A percentile compares a stretch with the other conserved stretches of the same genome.
These are phyloP conservation scores for Rhizopogon roseolus DNA, from an alignment of 768 basidiomycete genomes.

Conservation along the genomic window DNA sequence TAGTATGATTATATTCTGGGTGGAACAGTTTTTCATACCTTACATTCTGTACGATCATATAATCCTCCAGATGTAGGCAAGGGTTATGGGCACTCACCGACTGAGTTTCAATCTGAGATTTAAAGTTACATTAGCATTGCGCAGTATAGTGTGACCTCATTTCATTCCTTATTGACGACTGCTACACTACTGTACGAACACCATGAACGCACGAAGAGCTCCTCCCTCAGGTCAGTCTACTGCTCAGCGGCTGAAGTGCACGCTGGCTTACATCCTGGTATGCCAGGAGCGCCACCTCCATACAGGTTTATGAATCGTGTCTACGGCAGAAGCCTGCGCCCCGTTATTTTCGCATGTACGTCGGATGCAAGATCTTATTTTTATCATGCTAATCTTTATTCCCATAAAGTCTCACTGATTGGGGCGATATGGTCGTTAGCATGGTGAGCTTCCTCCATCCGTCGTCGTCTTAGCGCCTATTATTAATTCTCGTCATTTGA, in stretches of 20 bases:
- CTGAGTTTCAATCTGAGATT: no score
- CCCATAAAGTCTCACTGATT: conserved; percentile 32
- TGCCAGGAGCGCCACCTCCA: conserved; percentile 44
- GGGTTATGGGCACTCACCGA: no score
- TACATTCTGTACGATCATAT: no score
- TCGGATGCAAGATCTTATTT: conserved; percentile 17
- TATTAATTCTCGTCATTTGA: background rate
- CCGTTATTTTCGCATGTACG: conserved; percentile 45
- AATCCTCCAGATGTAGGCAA: no score
- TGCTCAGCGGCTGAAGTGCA: background rate
- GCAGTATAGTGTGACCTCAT: no score
- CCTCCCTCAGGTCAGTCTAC: conserved; percentile 11
- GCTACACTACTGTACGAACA: background rate
- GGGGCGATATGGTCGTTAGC: conserved; percentile 57
- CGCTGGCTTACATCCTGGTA: background rate
- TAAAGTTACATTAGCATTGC: no score
- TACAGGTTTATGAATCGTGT: conserved; percentile 56
- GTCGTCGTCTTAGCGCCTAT: background rate
- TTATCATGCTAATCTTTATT: background rate
- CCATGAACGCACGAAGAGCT: conserved; percentile 12
- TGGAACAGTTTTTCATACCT: no score
- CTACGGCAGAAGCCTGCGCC: conserved; percentile 55
- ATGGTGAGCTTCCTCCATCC: conserved; percentile 42
- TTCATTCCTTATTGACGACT: no score
- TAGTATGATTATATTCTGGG: no score